Evolutionary conservation across 2,329 filamentous ascomycete genomes (phyloP).

Genomic region (Westerdykella ornata): DNA sequence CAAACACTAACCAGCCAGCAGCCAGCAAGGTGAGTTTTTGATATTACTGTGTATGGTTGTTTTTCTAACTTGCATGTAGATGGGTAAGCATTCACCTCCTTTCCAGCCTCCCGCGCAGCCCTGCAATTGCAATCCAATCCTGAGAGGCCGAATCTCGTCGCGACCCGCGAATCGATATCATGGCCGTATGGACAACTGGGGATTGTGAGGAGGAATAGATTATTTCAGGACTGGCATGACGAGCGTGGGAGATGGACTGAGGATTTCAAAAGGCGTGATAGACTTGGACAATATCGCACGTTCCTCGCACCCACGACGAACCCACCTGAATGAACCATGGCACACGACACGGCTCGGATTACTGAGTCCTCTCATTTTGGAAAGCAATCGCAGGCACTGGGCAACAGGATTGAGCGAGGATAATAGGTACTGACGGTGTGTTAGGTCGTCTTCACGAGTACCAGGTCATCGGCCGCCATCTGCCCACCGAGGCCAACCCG

Average conservation of each 20-base stretch:
- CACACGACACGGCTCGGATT: no score
- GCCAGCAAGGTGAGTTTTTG: constrained; percentile 46
- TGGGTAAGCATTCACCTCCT: constrained; percentile 51
- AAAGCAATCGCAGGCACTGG: constrained; percentile 28
- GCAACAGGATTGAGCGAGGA: constrained; percentile 5
- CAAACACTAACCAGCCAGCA: constrained; percentile 36
- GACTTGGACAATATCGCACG: no score
- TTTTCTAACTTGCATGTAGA: constrained; percentile 43
- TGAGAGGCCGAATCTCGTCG: background rate
- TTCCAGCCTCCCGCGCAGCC: constrained; percentile 14
- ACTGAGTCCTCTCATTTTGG: background rate
- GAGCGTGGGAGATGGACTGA: no score
- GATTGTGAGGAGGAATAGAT: no score
- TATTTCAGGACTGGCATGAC: no score
- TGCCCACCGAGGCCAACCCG: constrained; percentile 96
- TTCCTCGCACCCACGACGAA: no score
- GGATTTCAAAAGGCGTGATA: no score
- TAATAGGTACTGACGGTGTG: constrained; percentile 25
- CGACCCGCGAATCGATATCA: no score
- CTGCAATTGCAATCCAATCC: constrained; percentile 30
- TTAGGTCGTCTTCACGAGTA: constrained; percentile 99
- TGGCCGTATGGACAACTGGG: no score
- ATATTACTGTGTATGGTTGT: constrained; percentile 5
- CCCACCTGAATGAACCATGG: no score
- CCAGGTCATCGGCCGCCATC: constrained; percentile 99